Evolutionary conservation across 2,329 filamentous ascomycete species (phyloP), one percentile per base, ranked within the genome.

Genomic region (Aspergillus piperis): DNA sequence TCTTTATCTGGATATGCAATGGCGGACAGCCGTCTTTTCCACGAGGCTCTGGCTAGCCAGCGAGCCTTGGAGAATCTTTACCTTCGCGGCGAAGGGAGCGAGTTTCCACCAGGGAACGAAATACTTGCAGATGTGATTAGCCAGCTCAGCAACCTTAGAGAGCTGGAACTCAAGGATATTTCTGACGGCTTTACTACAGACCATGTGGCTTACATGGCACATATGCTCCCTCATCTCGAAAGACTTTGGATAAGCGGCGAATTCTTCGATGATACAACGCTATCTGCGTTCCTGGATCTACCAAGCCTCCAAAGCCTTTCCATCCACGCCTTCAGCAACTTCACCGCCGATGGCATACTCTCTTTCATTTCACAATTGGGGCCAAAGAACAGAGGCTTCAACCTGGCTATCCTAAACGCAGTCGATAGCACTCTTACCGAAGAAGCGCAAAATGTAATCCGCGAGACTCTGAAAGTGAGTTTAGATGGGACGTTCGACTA

Each of bases 141-240:
- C 41, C 64, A 68, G 52, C 64, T 77, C 41, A 62, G 60, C 8
- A 63, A 73, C 27, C 62, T 77, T 25, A 66, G 66, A 41, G 70
- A 72, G 38, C 67, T 77, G 2, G 67, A 72, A 15, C 66, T 77
- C 23, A 73, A 72, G 54, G 70, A 73, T 39, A 69, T 76, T 36
- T 74, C 73, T 3, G 71, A 73, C 27, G 66, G 67, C 39, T 75
- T 76, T 60, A 66, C 68, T 6, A 64, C 65, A 48, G 67, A 70
- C 13, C 69, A 76, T 55, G 66, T 75, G 50, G 65, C 68, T 23
- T 50, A 64, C 7, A 59, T 77, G 7, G 68, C 69, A 2, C 60
- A 69, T 17, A 67, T 53, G 30, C 68, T 77, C 19, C 70, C 71
- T 5, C 59, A 67, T 25, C 64, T 77, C 8, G 72, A 74, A 56